These are phyloP conservation scores for Myxozyma udenii DNA, from an alignment of 805 yeast species.

Conservation along the genomic window DNA sequence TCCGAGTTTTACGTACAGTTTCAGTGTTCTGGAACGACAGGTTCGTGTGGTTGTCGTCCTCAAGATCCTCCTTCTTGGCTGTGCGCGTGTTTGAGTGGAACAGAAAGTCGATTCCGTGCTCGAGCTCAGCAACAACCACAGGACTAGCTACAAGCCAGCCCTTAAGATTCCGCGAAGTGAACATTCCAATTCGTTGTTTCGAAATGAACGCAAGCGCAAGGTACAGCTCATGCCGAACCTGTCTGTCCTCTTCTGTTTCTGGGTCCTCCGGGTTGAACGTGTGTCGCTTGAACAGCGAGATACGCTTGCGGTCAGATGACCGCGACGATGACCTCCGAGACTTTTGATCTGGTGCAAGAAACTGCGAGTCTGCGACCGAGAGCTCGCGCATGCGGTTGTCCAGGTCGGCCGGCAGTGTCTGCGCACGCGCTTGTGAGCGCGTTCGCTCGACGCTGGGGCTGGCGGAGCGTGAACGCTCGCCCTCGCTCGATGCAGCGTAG, in stretches of 20 bases:
- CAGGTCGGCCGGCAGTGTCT: neutral
- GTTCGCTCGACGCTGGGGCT: neutral
- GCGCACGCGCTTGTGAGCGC: neutral
- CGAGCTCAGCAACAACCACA: conserved; percentile 18
- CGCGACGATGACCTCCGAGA: no score
- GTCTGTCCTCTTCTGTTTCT: conserved; percentile 21
- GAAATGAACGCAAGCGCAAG: conserved; percentile 12
- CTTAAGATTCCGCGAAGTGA: conserved; percentile 14
- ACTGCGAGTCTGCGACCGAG: neutral
- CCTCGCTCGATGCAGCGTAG: neutral
- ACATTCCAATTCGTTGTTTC: conserved; percentile 24
- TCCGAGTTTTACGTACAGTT: conserved; percentile 18
- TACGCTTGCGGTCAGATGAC: neutral
- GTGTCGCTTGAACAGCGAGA: conserved; percentile 2
- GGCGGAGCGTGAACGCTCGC: neutral
- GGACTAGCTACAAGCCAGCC: conserved; percentile 25
- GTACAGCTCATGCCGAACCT: conserved; percentile 8
- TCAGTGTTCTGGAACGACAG: conserved; percentile 25
- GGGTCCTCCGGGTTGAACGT: conserved; percentile 20
- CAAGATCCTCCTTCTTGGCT: conserved; percentile 18
- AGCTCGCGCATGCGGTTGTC: neutral
- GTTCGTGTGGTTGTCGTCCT: conserved; percentile 18
- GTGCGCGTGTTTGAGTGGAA: conserved; percentile 24
- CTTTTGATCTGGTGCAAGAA: neutral
- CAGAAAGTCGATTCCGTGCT: conserved; percentile 23